Conservation (phyloP, 176 grass and related monocot species). For the Eleusine indica region DNA sequence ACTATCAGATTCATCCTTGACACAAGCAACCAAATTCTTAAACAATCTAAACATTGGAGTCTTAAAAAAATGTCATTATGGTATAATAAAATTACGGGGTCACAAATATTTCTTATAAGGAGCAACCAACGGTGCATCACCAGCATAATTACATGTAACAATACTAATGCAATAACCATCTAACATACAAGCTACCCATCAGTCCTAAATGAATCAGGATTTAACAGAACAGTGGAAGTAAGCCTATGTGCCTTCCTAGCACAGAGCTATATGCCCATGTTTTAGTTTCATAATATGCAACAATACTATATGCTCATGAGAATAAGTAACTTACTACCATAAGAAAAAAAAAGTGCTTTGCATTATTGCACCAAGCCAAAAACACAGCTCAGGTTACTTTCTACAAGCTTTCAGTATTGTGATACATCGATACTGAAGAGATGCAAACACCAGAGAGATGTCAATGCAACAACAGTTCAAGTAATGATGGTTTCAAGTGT, state of each 20-base stretch:
- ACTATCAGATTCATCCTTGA: neutral
- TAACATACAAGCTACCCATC: slow-evolving; percentile 6
- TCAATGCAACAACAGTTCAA: neutral
- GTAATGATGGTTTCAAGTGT: neutral
- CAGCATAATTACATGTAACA: neutral
- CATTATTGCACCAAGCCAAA: neutral
- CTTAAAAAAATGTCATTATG: slow-evolving; percentile 6
- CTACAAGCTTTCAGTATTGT: neutral
- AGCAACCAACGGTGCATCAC: neutral
- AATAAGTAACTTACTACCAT: neutral
- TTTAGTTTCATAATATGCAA: neutral
- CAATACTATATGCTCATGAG: slow-evolving; percentile 12
- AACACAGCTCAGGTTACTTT: neutral
- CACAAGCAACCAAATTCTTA: slow-evolving; percentile 15
- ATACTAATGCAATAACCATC: slow-evolving; percentile 13
- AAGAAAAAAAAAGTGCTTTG: neutral
- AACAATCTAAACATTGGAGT: neutral
- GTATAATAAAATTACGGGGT: neutral
- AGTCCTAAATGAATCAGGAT: neutral
- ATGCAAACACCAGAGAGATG: neutral
- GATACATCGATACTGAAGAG: neutral
- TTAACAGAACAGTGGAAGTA: neutral
- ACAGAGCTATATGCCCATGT: neutral
- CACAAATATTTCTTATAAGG: neutral
- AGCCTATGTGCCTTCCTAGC: neutral